Conservation (phyloP, 2,329 filamentous ascomycete species). For the Aureobasidium lini region DNA sequence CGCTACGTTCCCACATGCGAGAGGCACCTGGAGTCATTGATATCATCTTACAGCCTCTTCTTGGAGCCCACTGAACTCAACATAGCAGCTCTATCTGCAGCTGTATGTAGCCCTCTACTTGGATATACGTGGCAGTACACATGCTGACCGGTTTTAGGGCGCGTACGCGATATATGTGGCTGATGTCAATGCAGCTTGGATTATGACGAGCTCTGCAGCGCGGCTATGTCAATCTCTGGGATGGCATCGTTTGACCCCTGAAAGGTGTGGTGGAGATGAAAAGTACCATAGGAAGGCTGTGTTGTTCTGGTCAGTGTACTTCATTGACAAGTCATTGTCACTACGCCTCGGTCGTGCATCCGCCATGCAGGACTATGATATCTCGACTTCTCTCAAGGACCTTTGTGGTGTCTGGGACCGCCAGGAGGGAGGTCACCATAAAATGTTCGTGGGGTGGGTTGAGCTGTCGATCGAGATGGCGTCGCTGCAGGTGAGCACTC, state of each 20-base stretch:
- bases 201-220: conserved; percentile 52
- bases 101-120: background rate
- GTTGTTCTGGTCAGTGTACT: conserved; percentile 57
- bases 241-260: conserved; percentile 18
- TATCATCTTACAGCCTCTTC: background rate
- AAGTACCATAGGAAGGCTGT: conserved; percentile 28
- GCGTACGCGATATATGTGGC: conserved; percentile 37
- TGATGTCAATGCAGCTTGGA: conserved; percentile 58
- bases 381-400: background rate
- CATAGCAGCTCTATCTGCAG: conserved; percentile 5
- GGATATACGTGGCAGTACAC: no score
- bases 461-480: background rate
- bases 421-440: background rate
- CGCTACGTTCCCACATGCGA: background rate
- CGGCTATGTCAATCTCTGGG: conserved; percentile 53
- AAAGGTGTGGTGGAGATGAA: conserved; percentile 12
- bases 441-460: background rate
- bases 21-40: background rate
- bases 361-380: conserved; percentile 13
- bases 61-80: background rate
- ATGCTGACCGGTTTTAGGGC: background rate
- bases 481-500: background rate
- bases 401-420: background rate
- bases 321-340: conserved; percentile 52
- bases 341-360: conserved; percentile 55